These are phyloP conservation scores for Trichophaea hybrida DNA, from an alignment of 2,329 filamentous ascomycete species.

Conservation along the genomic window DNA sequence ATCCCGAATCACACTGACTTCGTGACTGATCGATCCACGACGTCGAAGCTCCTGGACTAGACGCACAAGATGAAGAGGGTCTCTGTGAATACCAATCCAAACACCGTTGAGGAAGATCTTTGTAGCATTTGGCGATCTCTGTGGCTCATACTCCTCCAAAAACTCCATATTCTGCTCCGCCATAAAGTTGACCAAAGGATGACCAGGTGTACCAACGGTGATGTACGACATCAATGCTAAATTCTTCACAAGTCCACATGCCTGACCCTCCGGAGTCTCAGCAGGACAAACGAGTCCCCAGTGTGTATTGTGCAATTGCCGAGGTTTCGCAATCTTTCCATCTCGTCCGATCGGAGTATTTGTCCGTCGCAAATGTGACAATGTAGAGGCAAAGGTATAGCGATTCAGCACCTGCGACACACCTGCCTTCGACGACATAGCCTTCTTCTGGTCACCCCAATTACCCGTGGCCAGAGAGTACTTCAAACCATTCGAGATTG, in stretches of 20 bases:
- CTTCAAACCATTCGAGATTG: slow-evolving; percentile 83
- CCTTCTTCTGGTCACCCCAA: slow-evolving; percentile 99
- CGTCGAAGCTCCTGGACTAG: slow-evolving; percentile 65
- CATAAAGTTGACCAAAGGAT: slow-evolving; percentile 90
- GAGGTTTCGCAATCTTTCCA: slow-evolving; percentile 93
- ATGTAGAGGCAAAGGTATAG: slow-evolving; percentile 90
- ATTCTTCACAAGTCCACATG: slow-evolving; percentile 97
- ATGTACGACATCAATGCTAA: slow-evolving; percentile 96
- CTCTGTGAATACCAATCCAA: slow-evolving; percentile 90
- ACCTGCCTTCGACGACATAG: slow-evolving; percentile 83
- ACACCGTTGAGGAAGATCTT: slow-evolving; percentile 98
- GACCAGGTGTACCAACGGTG: slow-evolving; percentile 80
- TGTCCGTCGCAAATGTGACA: slow-evolving; percentile 91
- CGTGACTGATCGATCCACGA: slow-evolving; percentile 70
- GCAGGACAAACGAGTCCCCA: slow-evolving; percentile 96
- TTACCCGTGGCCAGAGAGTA: slow-evolving; percentile 96
- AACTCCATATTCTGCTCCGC: slow-evolving; percentile 91
- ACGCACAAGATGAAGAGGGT: slow-evolving; percentile 70
- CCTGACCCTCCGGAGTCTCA: slow-evolving; percentile 94
- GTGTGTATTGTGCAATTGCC: slow-evolving; percentile 95
- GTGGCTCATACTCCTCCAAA: slow-evolving; percentile 82
- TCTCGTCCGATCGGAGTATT: slow-evolving; percentile 97
- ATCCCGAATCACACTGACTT: slow-evolving; percentile 88
- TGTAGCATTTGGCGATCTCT: slow-evolving; percentile 76
- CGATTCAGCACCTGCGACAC: slow-evolving; percentile 96